Percentiles rank a stretch among this genome's conserved stretches.
phyloP scores from a whole-genome alignment of 352 stramenopile genomes.

The Halophytophthora batemanensis region DNA sequence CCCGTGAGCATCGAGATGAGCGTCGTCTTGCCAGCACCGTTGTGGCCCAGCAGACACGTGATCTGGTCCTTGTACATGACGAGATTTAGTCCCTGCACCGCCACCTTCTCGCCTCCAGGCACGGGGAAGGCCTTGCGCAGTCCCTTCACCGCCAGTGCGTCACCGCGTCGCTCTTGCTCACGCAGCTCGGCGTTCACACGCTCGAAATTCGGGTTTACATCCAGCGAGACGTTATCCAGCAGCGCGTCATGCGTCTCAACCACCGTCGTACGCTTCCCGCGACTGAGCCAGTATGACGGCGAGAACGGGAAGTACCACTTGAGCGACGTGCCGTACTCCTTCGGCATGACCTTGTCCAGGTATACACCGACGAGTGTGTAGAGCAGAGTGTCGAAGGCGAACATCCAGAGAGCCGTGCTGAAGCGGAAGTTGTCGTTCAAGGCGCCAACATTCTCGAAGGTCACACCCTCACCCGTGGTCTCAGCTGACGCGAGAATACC shows the following conservation, averaged over 20 bases:
- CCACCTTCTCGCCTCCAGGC: slow-evolving; percentile 73
- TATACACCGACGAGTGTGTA: slow-evolving; percentile 90
- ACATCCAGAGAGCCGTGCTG: slow-evolving; percentile 54
- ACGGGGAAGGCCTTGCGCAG: slow-evolving; percentile 71
- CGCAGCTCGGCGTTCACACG: slow-evolving; percentile 32
- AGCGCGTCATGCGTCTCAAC: slow-evolving; percentile 17
- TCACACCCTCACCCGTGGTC: slow-evolving; percentile 40
- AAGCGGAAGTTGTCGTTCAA: slow-evolving; percentile 57
- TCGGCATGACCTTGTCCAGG: slow-evolving; percentile 88
- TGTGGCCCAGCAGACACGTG: slow-evolving; percentile 90
- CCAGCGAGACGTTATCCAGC: slow-evolving; percentile 25
- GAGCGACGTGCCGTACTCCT: slow-evolving; percentile 82
- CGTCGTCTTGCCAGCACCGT: slow-evolving; percentile 91
- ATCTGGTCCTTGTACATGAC: slow-evolving; percentile 92
- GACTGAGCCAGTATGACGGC: slow-evolving; percentile 32
- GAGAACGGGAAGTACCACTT: slow-evolving; percentile 92
- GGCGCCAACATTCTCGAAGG: slow-evolving; percentile 33
- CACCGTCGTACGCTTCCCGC: slow-evolving; percentile 1
- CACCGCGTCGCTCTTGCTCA: slow-evolving; percentile 32
- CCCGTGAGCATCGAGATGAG: slow-evolving; percentile 91
- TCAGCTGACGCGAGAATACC: slow-evolving; percentile 51
- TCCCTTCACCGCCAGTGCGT: slow-evolving; percentile 37
- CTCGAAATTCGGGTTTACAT: slow-evolving; percentile 40
- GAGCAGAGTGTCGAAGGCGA: slow-evolving; percentile 84
- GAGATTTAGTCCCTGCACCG: slow-evolving; percentile 78